Evolutionary conservation across 768 basidiomycete species (phyloP).

Genomic region (Boletus pseudopeckii): DNA sequence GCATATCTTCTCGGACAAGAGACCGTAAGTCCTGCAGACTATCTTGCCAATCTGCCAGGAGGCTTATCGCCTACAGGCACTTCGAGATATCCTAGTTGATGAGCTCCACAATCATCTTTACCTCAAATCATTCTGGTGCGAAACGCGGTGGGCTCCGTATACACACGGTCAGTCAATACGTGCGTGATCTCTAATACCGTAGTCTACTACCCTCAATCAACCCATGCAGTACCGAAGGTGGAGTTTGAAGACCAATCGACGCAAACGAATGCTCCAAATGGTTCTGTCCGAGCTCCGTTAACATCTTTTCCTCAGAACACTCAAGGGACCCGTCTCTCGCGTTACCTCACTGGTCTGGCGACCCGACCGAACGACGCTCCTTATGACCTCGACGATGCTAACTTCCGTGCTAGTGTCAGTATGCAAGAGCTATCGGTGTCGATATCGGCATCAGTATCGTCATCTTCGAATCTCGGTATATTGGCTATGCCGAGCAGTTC

Average conservation of each 20-base stretch:
- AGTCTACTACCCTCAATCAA: constrained; percentile 8
- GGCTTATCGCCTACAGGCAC: constrained; percentile 49
- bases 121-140: constrained; percentile 95
- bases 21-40: constrained; percentile 49
- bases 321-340: constrained; percentile 50
- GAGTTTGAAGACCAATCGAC: constrained; percentile 55
- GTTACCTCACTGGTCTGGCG: constrained; percentile 62
- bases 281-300: constrained; percentile 25
- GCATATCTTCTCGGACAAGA: constrained; percentile 85
- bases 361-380: constrained; percentile 78
- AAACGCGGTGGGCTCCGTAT: constrained; percentile 87
- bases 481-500: constrained; percentile 19
- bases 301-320: constrained; percentile 38
- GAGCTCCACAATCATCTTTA: constrained; percentile 98
- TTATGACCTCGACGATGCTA: constrained; percentile 52
- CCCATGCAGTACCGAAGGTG: constrained; percentile 54
- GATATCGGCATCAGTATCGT: constrained; percentile 22
- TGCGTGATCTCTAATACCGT: constrained; percentile 38
- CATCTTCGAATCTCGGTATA: constrained; percentile 23
- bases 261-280: constrained; percentile 21
- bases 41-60: not conserved
- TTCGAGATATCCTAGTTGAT: constrained; percentile 90
- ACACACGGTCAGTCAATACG: constrained; percentile 71
- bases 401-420: constrained; percentile 21
- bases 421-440: constrained; percentile 21